Conservation (phyloP, 2,329 filamentous ascomycete species). For the Botrytis aclada region DNA sequence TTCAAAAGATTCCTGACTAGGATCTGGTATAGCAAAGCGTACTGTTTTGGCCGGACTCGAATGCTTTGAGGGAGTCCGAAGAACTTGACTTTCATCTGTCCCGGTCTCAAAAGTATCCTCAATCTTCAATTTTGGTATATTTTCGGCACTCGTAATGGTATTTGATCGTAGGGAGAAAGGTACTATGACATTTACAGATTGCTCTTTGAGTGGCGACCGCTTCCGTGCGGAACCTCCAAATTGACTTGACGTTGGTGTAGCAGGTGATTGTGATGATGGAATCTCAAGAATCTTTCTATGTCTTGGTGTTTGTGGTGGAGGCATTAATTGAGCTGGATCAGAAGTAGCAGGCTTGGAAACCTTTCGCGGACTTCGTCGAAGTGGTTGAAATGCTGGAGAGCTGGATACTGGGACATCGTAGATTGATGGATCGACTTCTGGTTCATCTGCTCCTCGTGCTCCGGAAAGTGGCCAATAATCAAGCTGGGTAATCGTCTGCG, state of each 20-base stretch:
- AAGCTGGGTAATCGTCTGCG: conserved; percentile 36
- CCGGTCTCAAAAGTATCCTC: conserved; percentile 32
- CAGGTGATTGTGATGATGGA: conserved; percentile 38
- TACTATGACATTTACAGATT: conserved; percentile 30
- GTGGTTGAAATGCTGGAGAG: conserved; percentile 5
- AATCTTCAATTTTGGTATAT: conserved; percentile 29
- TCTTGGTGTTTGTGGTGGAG: conserved; percentile 33
- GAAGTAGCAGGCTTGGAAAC: not conserved
- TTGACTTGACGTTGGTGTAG: conserved; percentile 32
- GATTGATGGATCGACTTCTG: conserved; percentile 22
- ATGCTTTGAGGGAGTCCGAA: conserved; percentile 27
- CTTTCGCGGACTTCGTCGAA: conserved; percentile 11
- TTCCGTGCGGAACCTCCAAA: conserved; percentile 23
- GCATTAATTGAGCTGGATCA: conserved; percentile 23
- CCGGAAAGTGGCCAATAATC: conserved; percentile 25
- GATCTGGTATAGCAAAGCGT: conserved; percentile 29
- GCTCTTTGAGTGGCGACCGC: conserved; percentile 28
- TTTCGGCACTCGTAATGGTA: conserved; percentile 19
- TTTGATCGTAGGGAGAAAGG: conserved; percentile 27
- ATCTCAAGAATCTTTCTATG: conserved; percentile 30
- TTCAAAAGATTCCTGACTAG: conserved; percentile 16
- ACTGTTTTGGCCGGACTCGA: conserved; percentile 35
- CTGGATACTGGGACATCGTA: conserved; percentile 29
- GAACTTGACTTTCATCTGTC: conserved; percentile 26
- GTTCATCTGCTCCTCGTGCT: not conserved